A percentile compares a stretch with the other conserved stretches of the same genome.
These are phyloP conservation scores for Aurifilum marmelostoma DNA, from an alignment of 2,329 filamentous ascomycete genomes.

Conservation along the genomic window DNA sequence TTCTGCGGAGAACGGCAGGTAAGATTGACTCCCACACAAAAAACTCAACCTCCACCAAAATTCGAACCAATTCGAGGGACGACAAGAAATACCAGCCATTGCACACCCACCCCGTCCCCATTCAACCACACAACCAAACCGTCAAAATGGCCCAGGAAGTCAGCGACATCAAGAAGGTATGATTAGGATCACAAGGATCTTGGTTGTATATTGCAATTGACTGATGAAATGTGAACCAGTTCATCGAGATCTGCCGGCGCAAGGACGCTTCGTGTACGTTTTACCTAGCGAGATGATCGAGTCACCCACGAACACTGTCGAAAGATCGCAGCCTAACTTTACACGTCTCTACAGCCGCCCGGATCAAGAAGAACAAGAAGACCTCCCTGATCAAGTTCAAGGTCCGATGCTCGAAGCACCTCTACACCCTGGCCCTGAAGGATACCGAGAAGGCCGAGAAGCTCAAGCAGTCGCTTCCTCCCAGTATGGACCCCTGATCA, in stretches of 20 bases:
- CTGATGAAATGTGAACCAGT: constrained; percentile 57
- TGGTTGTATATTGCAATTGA: constrained; percentile 10
- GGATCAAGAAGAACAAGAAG: constrained; percentile 96
- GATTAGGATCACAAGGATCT: constrained; percentile 31
- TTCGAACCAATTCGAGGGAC: constrained; percentile 25
- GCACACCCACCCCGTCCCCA: constrained; percentile 28
- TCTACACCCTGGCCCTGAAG: constrained; percentile 99
- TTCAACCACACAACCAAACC: constrained; percentile 45
- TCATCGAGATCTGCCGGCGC: constrained; percentile 99
- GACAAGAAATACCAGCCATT: constrained; percentile 28
- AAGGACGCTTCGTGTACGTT: constrained; percentile 99
- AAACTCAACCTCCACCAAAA: constrained; percentile 28
- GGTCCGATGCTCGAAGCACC: constrained; percentile 94
- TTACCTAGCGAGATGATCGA: constrained; percentile 26
- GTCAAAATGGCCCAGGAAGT: constrained; percentile 97
- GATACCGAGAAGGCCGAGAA: constrained; percentile 99
- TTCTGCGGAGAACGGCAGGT: constrained; percentile 2
- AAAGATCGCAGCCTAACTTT: constrained; percentile 24
- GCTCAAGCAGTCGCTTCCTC: constrained; percentile 98
- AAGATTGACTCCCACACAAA: constrained; percentile 24
- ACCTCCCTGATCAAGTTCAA: constrained; percentile 99
- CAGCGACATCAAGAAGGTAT: constrained; percentile 90
- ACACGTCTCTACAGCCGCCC: constrained; percentile 63
- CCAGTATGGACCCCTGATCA: constrained; percentile 67
- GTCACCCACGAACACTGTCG: constrained; percentile 25